Conservation (phyloP, 345 rosid genomes). For the Atalantia buxifolia region DNA sequence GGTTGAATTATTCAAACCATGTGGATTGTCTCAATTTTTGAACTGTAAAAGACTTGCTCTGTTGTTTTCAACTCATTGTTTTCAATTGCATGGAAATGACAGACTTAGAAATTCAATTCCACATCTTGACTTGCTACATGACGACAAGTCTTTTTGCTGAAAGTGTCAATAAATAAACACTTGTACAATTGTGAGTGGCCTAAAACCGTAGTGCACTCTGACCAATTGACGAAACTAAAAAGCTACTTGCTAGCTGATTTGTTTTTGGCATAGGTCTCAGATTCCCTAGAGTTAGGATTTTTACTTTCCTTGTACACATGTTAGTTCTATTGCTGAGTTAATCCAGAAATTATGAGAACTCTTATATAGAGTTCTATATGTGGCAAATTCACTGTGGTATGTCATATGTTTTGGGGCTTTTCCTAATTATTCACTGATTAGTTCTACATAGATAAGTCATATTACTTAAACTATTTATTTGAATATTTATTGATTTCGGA, state of each 20-base stretch:
- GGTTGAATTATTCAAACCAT: not conserved
- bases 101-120: not conserved
- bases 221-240: not conserved
- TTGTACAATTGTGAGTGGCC: not conserved
- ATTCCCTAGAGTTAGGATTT: not conserved
- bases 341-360: not conserved
- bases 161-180: not conserved
- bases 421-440: not conserved
- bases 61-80: not conserved
- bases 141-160: not conserved
- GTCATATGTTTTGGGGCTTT: not conserved
- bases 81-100: not conserved
- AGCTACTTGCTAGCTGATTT: not conserved
- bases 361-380: not conserved
- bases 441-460: not conserved
- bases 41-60: not conserved
- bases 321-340: not conserved
- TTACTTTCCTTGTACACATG: not conserved
- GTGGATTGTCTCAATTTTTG: not conserved
- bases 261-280: not conserved
- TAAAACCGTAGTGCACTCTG: not conserved
- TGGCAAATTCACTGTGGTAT: not conserved
- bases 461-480: not conserved
- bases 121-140: not conserved
- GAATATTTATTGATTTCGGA: not conserved